These are phyloP conservation scores for Amanita pseudoporphyria DNA, from an alignment of 768 basidiomycete species.

Conservation along the genomic window DNA sequence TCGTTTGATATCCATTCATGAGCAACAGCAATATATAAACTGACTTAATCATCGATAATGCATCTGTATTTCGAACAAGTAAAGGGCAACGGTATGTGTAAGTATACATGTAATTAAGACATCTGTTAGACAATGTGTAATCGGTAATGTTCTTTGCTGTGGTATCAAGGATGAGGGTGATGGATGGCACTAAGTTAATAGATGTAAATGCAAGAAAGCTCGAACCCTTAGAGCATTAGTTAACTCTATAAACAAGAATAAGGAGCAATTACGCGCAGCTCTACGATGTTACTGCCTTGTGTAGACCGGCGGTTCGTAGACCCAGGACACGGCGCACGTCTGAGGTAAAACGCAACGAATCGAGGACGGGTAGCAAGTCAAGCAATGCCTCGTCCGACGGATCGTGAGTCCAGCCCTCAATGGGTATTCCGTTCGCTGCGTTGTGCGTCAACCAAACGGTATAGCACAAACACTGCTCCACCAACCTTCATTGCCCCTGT, in stretches of 20 bases:
- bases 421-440: constrained; percentile 93
- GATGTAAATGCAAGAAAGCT: constrained; percentile 7
- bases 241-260: constrained; percentile 8
- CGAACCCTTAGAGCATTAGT: constrained; percentile 2
- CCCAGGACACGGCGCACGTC: constrained; percentile 93
- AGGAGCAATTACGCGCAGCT: constrained; percentile 6
- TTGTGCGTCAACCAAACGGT: neutral
- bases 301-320: constrained; percentile 35
- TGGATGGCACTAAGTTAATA: constrained; percentile 3
- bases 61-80: constrained; percentile 5
- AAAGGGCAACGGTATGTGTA: constrained; percentile 6
- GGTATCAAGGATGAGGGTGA: constrained; percentile 9
- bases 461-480: constrained; percentile 1
- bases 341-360: constrained; percentile 90
- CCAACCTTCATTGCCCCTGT: constrained; percentile 88
- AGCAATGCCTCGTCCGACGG: constrained; percentile 94
- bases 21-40: constrained; percentile 17
- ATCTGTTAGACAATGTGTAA: constrained; percentile 6
- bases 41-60: constrained; percentile 16
- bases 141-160: constrained; percentile 8
- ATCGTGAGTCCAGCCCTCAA: constrained; percentile 99
- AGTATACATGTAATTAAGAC: constrained; percentile 15
- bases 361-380: constrained; percentile 90
- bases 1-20: constrained; percentile 7
- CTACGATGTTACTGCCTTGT: constrained; percentile 17